Evolutionary conservation across 2,329 filamentous ascomycete species (phyloP).

Genomic region (Neofusicoccum sp.): DNA sequence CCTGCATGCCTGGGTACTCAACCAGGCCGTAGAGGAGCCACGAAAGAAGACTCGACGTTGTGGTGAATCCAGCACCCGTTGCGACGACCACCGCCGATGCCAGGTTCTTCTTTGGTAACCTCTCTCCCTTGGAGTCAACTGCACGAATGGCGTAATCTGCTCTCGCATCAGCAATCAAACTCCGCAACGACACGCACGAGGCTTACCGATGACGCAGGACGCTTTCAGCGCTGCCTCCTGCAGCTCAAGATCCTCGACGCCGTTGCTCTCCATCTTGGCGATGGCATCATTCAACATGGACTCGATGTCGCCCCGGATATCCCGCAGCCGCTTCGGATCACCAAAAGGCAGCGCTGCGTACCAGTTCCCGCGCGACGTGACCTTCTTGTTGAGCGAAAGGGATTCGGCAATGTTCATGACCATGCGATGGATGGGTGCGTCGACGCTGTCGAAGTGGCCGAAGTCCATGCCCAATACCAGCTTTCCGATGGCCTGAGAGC

Average conservation of each 20-base stretch:
- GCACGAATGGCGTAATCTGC: constrained; percentile 56
- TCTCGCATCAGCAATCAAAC: too few species aligned
- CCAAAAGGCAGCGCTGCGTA: constrained; percentile 62
- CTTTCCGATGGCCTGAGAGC: constrained; percentile 48
- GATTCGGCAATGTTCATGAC: constrained; percentile 54
- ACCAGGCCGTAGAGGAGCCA: constrained; percentile 61
- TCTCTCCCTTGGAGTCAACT: constrained; percentile 57
- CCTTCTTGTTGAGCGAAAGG: constrained; percentile 62
- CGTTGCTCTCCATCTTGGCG: constrained; percentile 24
- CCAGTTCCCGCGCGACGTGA: constrained; percentile 58
- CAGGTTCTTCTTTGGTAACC: constrained; percentile 51
- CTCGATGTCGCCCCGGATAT: constrained; percentile 28
- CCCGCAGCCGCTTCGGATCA: constrained; percentile 50
- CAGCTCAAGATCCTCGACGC: constrained; percentile 37
- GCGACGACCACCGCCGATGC: constrained; percentile 53
- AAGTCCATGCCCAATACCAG: constrained; percentile 50
- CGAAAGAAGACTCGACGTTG: constrained; percentile 60
- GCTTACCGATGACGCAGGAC: constrained; percentile 27
- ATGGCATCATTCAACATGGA: constrained; percentile 27
- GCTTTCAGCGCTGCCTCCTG: constrained; percentile 43
- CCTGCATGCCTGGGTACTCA: constrained; percentile 59
- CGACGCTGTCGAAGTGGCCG: constrained; percentile 44
- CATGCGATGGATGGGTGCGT: constrained; percentile 56
- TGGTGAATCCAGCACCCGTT: constrained; percentile 63
- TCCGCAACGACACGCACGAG: constrained; percentile 30